A percentile compares a stretch with the other conserved stretches of the same genome.
phyloP scores from a whole-genome alignment of 495 filamentous ascomycete species.

The Saxispiralis lemnorum region DNA sequence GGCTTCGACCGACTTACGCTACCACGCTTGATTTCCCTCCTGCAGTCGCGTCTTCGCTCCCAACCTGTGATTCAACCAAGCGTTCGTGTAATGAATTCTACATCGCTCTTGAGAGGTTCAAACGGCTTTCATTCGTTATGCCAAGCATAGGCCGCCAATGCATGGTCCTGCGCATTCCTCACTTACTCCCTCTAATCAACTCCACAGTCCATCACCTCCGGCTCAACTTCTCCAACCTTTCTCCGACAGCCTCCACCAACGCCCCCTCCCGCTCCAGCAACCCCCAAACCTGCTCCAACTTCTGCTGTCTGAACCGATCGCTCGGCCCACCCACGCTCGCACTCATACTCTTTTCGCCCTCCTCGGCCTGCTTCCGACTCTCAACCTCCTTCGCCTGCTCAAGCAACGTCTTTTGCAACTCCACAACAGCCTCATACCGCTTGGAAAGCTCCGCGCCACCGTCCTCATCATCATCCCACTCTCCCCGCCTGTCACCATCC shows the following conservation, averaged over 20 bases:
- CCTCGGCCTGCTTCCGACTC: neutral
- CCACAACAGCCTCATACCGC: slow-evolving; percentile 16
- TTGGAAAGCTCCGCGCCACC: slow-evolving; percentile 3
- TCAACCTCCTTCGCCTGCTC: slow-evolving; percentile 13
- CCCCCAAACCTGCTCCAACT: slow-evolving; percentile 15
- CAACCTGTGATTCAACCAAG: too few relatives aligned
- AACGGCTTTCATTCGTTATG: too few relatives aligned
- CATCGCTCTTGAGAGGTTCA: too few relatives aligned
- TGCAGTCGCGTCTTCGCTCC: too few relatives aligned
- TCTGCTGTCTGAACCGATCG: slow-evolving; percentile 16
- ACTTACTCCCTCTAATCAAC: too few relatives aligned
- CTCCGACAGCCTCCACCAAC: slow-evolving; percentile 15
- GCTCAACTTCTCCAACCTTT: slow-evolving; percentile 13
- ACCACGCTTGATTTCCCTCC: too few relatives aligned
- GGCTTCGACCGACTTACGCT: too few relatives aligned
- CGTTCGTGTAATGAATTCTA: too few relatives aligned
- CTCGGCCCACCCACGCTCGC: slow-evolving; percentile 12
- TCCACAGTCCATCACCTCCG: too few relatives aligned
- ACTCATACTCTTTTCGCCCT: neutral
- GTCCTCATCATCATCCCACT: slow-evolving; percentile 9
- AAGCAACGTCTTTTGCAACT: slow-evolving; percentile 12
- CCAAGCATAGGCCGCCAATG: too few relatives aligned
- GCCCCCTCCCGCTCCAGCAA: slow-evolving; percentile 20
- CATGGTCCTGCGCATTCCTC: too few relatives aligned
- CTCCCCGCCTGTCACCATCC: slow-evolving; percentile 1